Conservation (phyloP, 352 stramenopile species). For the Phytophthora kernoviae region DNA sequence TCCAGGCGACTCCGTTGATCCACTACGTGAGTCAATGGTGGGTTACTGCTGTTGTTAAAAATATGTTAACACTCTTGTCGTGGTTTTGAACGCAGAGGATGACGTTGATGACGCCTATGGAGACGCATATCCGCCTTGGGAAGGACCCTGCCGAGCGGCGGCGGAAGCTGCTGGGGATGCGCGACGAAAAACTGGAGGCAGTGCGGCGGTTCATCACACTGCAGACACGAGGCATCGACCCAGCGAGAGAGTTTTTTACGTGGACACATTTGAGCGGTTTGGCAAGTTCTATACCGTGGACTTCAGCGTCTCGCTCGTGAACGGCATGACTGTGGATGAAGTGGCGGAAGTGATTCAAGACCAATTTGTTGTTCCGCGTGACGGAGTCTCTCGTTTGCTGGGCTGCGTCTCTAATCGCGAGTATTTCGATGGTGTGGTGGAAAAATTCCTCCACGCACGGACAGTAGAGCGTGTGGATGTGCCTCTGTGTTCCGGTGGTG, state of each 20-base stretch:
- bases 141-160: constrained; percentile 45
- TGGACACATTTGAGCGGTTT: constrained; percentile 71
- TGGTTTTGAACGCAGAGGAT: constrained; percentile 35
- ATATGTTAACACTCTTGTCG: constrained; percentile 6
- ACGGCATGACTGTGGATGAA: constrained; percentile 44
- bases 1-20: constrained; percentile 45
- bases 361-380: constrained; percentile 59
- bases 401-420: constrained; percentile 65
- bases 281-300: constrained; percentile 76
- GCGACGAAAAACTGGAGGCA: constrained; percentile 54
- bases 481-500: constrained; percentile 33
- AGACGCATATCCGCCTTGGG: constrained; percentile 60
- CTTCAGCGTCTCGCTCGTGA: constrained; percentile 61
- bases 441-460: constrained; percentile 58
- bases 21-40: constrained; percentile 51
- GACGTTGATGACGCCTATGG: constrained; percentile 74
- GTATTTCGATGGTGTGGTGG: constrained; percentile 64
- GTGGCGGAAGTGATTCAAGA: constrained; percentile 60
- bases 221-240: constrained; percentile 54
- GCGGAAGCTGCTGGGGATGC: constrained; percentile 45
- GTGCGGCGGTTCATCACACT: constrained; percentile 48
- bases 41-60: neutral
- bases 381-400: constrained; percentile 57
- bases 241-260: constrained; percentile 61
- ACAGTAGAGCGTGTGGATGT: constrained; percentile 70